Evolutionary conservation across 2,329 filamentous ascomycete species (phyloP).

Genomic region (Nemania serpens): DNA sequence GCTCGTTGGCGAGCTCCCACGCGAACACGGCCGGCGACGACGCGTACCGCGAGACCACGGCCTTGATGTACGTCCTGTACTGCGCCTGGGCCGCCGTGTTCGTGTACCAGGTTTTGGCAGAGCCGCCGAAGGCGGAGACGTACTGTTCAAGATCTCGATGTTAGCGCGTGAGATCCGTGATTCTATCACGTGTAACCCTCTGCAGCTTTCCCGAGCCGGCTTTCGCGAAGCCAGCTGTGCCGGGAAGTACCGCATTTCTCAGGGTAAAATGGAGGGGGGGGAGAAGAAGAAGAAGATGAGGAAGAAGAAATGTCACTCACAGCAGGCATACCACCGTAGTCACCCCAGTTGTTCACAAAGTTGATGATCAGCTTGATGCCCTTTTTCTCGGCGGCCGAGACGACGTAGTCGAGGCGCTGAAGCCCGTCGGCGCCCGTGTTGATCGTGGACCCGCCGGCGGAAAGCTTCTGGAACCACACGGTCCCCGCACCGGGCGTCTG

Average conservation of each 20-base stretch:
- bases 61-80: slow-evolving; percentile 57
- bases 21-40: slow-evolving; percentile 55
- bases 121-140: slow-evolving; percentile 60
- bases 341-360: slow-evolving; percentile 72
- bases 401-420: slow-evolving; percentile 67
- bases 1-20: slow-evolving; percentile 61
- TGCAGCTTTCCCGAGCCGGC: no score
- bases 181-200: no score
- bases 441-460: slow-evolving; percentile 57
- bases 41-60: slow-evolving; percentile 55
- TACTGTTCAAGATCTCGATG: slow-evolving; percentile 47
- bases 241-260: neutral
- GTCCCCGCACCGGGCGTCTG: slow-evolving; percentile 42
- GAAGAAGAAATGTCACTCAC: slow-evolving; percentile 26
- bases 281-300: neutral
- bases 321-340: slow-evolving; percentile 68
- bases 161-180: neutral
- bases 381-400: slow-evolving; percentile 61
- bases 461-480: slow-evolving; percentile 60
- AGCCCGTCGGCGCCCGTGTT: slow-evolving; percentile 67
- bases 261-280: neutral
- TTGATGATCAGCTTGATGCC: slow-evolving; percentile 68
- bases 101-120: slow-evolving; percentile 61
- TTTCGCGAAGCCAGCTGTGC: neutral
- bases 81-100: slow-evolving; percentile 56